Evolutionary conservation across 148 eudicot genomes (phyloP).

Genomic region (Chenopodium berlandieri): DNA sequence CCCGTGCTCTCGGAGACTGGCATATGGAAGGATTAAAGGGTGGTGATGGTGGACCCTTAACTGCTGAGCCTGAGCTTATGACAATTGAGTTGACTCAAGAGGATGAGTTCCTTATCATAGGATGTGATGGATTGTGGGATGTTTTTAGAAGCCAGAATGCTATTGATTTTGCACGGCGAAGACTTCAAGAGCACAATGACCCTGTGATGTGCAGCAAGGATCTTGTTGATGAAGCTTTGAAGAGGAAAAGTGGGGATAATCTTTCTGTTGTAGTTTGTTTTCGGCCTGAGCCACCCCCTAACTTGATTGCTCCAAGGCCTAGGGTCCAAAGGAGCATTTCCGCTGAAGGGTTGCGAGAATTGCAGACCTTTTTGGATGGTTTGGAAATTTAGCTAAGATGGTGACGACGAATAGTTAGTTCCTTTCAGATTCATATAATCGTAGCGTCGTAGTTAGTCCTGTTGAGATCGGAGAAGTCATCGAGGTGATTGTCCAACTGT

Average conservation of each 20-base stretch:
- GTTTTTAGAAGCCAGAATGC: slow-evolving; percentile 94
- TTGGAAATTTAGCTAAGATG: slow-evolving; percentile 44
- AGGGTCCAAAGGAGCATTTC: slow-evolving; percentile 81
- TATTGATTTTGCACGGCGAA: slow-evolving; percentile 82
- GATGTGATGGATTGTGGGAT: slow-evolving; percentile 94
- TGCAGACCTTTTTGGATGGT: slow-evolving; percentile 76
- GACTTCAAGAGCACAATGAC: slow-evolving; percentile 86
- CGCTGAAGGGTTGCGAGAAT: slow-evolving; percentile 82
- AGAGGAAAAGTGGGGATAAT: slow-evolving; percentile 84
- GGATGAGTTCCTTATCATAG: slow-evolving; percentile 88
- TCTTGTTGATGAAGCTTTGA: slow-evolving; percentile 75
- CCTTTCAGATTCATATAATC: background rate
- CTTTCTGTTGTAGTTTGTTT: slow-evolving; percentile 78
- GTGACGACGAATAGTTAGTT: slow-evolving; percentile 23
- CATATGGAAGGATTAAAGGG: slow-evolving; percentile 74
- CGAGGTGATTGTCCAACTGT: slow-evolving; percentile 35
- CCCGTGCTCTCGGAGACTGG: slow-evolving; percentile 95
- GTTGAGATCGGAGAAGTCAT: slow-evolving; percentile 10
- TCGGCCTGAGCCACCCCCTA: slow-evolving; percentile 66
- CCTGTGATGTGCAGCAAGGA: slow-evolving; percentile 73
- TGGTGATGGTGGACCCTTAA: slow-evolving; percentile 60
- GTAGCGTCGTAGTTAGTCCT: slow-evolving; percentile 1
- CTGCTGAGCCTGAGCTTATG: slow-evolving; percentile 81
- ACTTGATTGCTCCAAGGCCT: slow-evolving; percentile 55
- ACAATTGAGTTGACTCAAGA: slow-evolving; percentile 60